Evolutionary conservation across 305 asterid species (phyloP).

Genomic region (Euphrasia arctica): DNA sequence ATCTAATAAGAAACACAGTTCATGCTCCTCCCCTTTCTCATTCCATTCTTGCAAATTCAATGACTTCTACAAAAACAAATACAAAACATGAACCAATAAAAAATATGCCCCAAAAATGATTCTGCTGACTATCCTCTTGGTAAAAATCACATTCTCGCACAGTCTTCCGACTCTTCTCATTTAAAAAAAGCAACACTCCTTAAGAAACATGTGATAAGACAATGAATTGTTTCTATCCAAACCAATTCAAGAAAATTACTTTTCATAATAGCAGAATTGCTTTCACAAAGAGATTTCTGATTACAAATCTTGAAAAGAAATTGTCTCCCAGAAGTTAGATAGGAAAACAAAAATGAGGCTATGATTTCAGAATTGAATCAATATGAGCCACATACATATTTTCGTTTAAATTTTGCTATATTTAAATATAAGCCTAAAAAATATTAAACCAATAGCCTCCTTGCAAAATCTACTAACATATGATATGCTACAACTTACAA

Average conservation of each 20-base stretch:
- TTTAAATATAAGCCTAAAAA: constrained; percentile 11
- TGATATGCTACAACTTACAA: constrained; percentile 17
- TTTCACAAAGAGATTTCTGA: not conserved
- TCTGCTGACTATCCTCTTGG: no score
- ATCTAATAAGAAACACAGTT: no score
- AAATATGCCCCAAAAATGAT: no score
- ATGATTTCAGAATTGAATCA: constrained; percentile 9
- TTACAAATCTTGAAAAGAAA: not conserved
- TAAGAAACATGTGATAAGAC: constrained; percentile 18
- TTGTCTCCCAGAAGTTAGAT: constrained; percentile 17
- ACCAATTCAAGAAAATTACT: constrained; percentile 10
- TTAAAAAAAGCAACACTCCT: constrained; percentile 3
- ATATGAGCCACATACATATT: constrained; percentile 8
- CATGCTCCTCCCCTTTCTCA: no score
- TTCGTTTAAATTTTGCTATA: constrained; percentile 8
- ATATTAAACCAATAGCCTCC: constrained; percentile 18
- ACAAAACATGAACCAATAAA: no score
- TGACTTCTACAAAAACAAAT: no score
- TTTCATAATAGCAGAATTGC: constrained; percentile 3
- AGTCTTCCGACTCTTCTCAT: not conserved
- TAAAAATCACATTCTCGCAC: not conserved
- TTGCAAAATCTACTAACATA: constrained; percentile 16
- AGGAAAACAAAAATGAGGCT: constrained; percentile 1
- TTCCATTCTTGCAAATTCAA: no score
- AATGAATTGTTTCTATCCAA: constrained; percentile 21